Base-by-base conservation (phyloP, 345 rosid genomes). In the Cardamine resedifolia region DNA sequence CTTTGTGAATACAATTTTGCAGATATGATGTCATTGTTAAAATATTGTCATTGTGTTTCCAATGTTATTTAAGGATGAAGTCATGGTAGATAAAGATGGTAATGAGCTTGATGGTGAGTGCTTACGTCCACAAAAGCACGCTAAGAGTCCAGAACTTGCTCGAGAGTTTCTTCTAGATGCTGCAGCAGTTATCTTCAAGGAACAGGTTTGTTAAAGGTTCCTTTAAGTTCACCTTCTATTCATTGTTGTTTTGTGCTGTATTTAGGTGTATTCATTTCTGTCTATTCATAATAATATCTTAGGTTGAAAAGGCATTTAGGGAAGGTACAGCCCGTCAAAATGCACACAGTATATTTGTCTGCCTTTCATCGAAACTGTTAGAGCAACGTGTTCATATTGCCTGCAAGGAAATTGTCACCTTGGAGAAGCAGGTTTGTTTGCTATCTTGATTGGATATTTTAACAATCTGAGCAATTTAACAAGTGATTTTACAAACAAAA, bases 111-210 rank as follows among this genome's bases (percentile, higher is more conserved):
- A 95, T 85, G 97, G 90, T 64, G 97, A 95, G 73, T 91, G 98
- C 82, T 87, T 86, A 69, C 97, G 96, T 79, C 96, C 99, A 36
- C 99, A 95, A 77, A 90, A 95, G 83, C 99, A 95, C 76, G 99
- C 96, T 50, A 95, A 95, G 87, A 95, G 97, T 88, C 97, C 97
- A 66, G 99, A 95, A 82, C 99, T 91, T 83, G 99, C 99, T 80
- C 91, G 99, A 80, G 99, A 95, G 81, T 95, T 95, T 85, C 99
- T 95, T 79, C 85, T 95, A 31, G 99, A 95, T 85, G 96, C 97
- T 34, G 97, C 97, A 53, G 79, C 92, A 7, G 92, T 95, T 66
- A 90, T 95, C 68, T 95, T 95, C 63, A 95, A 95, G 84, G 99
- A 95, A 78, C 96, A 95, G 96, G 99, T 81, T 81, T 73, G 85